A percentile compares a stretch with the other conserved stretches of the same genome.
These are phyloP conservation scores for Penicillium odoratum DNA, from an alignment of 495 filamentous ascomycete species.

Conservation along the genomic window DNA sequence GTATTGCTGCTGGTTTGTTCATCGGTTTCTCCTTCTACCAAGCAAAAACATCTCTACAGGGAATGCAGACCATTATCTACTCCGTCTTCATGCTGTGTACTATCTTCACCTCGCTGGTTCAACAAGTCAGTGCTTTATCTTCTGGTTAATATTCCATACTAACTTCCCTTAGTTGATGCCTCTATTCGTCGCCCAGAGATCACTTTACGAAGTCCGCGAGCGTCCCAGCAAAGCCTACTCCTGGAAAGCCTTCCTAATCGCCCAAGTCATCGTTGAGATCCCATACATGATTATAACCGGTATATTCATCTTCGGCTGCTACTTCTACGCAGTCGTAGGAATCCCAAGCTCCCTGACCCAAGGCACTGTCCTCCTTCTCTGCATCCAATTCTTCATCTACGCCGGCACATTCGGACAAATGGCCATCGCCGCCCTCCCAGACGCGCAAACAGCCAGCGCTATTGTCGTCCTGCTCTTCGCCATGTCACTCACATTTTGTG, in stretches of 20 bases:
- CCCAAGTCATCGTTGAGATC: slow-evolving; percentile 13
- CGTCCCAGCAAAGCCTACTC: slow-evolving; percentile 62
- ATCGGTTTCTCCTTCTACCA: slow-evolving; percentile 82
- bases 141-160: background rate
- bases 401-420: slow-evolving; percentile 53
- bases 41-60: slow-evolving; percentile 64
- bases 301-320: slow-evolving; percentile 51
- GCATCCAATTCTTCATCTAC: slow-evolving; percentile 52
- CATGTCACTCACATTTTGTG: slow-evolving; percentile 55
- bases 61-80: slow-evolving; percentile 82
- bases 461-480: slow-evolving; percentile 56
- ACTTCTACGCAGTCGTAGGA: slow-evolving; percentile 50
- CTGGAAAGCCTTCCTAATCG: slow-evolving; percentile 60
- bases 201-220: slow-evolving; percentile 67
- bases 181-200: slow-evolving; percentile 59
- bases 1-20: slow-evolving; percentile 18
- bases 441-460: slow-evolving; percentile 54
- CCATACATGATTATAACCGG: slow-evolving; percentile 39
- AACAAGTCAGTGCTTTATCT: slow-evolving; percentile 55
- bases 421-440: slow-evolving; percentile 56
- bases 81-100: slow-evolving; percentile 56
- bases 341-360: slow-evolving; percentile 43
- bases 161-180: slow-evolving; percentile 52
- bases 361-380: slow-evolving; percentile 58
- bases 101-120: slow-evolving; percentile 55